A percentile compares a stretch with the other conserved stretches of the same genome.
These are phyloP conservation scores for Blastocystis sp. DNA, from an alignment of 352 stramenopile species.

Conservation along the genomic window DNA sequence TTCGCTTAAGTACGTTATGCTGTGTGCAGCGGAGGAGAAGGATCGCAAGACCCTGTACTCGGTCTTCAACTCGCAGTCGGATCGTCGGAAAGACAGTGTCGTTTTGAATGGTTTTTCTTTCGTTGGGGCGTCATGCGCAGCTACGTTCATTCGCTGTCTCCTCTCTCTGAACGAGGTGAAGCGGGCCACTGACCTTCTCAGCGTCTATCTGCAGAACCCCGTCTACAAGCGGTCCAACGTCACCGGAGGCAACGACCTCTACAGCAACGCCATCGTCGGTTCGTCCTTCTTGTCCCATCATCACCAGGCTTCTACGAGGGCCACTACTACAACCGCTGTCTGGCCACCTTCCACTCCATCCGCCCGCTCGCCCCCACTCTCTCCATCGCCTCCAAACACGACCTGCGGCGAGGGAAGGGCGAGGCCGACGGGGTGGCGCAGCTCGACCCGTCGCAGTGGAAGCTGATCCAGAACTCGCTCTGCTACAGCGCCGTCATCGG, in stretches of 20 bases:
- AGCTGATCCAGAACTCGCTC: conserved; percentile 36
- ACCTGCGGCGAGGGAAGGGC: not conserved
- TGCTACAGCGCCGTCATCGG: conserved; percentile 56
- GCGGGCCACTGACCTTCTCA: not conserved
- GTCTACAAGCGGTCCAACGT: not conserved
- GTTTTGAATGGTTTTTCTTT: not conserved
- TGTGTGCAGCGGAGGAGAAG: conserved; percentile 2
- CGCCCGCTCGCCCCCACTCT: not conserved
- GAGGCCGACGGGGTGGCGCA: not conserved
- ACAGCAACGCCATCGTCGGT: conserved; percentile 41
- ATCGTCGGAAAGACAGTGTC: not conserved
- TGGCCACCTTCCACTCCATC: conserved; percentile 26
- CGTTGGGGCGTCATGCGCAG: not conserved
- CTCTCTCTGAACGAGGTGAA: conserved; percentile 29
- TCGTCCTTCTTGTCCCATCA: not conserved
- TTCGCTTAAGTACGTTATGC: conserved; percentile 31
- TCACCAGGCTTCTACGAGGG: conserved; percentile 45
- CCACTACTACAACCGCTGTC: not conserved
- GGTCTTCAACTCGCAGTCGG: not conserved
- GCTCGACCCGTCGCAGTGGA: not conserved
- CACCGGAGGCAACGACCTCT: not conserved
- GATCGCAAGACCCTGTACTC: not conserved
- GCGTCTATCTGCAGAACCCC: not conserved
- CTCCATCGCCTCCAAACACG: not conserved
- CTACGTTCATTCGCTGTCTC: conserved; percentile 31